Evolutionary conservation across 1,139 yeast genomes (phyloP).

Genomic region (Debaryomyces psychrophilus): DNA sequence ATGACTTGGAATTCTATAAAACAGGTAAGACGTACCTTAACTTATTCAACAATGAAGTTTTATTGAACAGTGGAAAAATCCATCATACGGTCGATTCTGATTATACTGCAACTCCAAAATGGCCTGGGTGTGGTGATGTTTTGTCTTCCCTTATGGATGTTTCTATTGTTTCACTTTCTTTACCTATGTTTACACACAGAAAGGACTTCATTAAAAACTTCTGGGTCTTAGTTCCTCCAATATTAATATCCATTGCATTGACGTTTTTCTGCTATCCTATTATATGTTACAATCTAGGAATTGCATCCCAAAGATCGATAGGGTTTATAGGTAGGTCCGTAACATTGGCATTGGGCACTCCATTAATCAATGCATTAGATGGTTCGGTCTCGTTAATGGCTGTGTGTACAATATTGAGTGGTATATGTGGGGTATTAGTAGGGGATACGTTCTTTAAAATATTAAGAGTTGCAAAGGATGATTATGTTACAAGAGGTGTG

Average conservation of each 20-base stretch:
- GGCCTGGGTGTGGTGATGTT: slow-evolving; percentile 86
- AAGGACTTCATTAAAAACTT: slow-evolving; percentile 63
- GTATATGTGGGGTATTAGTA: slow-evolving; percentile 71
- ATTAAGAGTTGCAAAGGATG: slow-evolving; percentile 59
- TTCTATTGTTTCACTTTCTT: slow-evolving; percentile 71
- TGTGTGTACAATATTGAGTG: slow-evolving; percentile 76
- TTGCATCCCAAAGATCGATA: slow-evolving; percentile 59
- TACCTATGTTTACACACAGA: slow-evolving; percentile 79
- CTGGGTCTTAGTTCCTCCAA: slow-evolving; percentile 60
- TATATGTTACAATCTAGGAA: slow-evolving; percentile 64
- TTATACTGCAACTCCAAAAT: slow-evolving; percentile 42
- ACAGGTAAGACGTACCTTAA: slow-evolving; percentile 70
- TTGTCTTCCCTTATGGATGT: slow-evolving; percentile 72
- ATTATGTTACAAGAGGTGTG: slow-evolving; percentile 75
- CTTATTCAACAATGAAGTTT: slow-evolving; percentile 48
- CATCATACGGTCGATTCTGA: slow-evolving; percentile 18
- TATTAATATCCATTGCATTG: slow-evolving; percentile 56
- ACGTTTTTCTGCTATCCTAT: slow-evolving; percentile 74
- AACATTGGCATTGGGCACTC: slow-evolving; percentile 81
- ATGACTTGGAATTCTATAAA: slow-evolving; percentile 57
- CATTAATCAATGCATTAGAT: slow-evolving; percentile 62
- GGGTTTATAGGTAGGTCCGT: slow-evolving; percentile 82
- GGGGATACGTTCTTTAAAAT: slow-evolving; percentile 55
- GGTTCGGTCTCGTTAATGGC: slow-evolving; percentile 79
- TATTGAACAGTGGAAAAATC: slow-evolving; percentile 34